Conservation (phyloP, 305 asterid genomes). For the Euphrasia arctica region DNA sequence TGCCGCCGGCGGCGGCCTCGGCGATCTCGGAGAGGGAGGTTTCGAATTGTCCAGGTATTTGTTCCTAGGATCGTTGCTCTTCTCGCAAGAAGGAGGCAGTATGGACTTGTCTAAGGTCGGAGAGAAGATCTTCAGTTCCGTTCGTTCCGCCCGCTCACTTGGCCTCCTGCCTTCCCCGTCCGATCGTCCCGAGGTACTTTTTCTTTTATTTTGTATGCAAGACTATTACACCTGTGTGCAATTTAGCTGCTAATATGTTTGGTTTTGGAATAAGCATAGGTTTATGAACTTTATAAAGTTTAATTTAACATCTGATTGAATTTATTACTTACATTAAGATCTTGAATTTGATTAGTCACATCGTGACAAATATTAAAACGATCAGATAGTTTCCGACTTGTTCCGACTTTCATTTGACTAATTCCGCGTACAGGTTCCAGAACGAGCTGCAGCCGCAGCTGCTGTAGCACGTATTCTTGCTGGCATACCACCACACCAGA, state of each 20-base stretch:
- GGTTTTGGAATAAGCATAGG: slow-evolving; percentile 1
- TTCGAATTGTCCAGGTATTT: slow-evolving; percentile 85
- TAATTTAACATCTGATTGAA: not conserved
- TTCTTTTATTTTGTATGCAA: not conserved
- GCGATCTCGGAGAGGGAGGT: slow-evolving; percentile 73
- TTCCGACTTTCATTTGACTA: slow-evolving; percentile 24
- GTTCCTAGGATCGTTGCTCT: slow-evolving; percentile 92
- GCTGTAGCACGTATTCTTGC: slow-evolving; percentile 97
- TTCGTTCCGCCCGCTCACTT: slow-evolving; percentile 97
- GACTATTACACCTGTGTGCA: slow-evolving; percentile 4
- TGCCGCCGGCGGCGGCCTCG: slow-evolving; percentile 49
- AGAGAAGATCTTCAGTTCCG: slow-evolving; percentile 95
- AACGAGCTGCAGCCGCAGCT: slow-evolving; percentile 98
- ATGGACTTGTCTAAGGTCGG: slow-evolving; percentile 99
- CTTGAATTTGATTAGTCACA: not conserved
- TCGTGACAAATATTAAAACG: not conserved
- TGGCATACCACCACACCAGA: slow-evolving; percentile 91
- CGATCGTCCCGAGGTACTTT: slow-evolving; percentile 86
- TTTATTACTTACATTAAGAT: not conserved
- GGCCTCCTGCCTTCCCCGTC: slow-evolving; percentile 75
- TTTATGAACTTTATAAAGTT: slow-evolving; percentile 2
- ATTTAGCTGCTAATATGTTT: slow-evolving; percentile 16
- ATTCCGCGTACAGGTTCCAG: slow-evolving; percentile 73
- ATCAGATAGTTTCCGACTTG: slow-evolving; percentile 12
- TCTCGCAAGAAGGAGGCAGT: slow-evolving; percentile 71